These are phyloP conservation scores for Thielaviopsis ethacetica DNA, from an alignment of 2,329 filamentous ascomycete genomes.

Conservation along the genomic window DNA sequence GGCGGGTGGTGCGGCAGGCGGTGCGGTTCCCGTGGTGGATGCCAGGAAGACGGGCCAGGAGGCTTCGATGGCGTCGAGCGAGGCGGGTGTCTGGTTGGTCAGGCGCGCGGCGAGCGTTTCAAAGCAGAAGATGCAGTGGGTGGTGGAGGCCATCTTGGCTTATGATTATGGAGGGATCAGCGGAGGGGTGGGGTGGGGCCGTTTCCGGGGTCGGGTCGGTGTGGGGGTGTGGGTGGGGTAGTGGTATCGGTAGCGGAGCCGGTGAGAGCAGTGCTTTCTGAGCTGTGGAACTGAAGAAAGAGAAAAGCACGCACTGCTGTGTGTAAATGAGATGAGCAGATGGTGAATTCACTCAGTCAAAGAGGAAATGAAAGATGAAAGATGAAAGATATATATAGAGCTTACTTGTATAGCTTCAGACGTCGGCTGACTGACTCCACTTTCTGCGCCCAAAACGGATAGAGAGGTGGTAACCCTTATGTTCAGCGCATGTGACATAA, in stretches of 20 bases:
- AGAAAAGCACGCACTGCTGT: no score
- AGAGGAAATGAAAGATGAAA: background rate
- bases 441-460: background rate
- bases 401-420: background rate
- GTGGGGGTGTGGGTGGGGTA: no score
- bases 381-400: background rate
- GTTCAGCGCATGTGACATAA: no score
- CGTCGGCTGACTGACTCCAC: background rate
- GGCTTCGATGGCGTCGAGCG: conserved; percentile 51
- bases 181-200: background rate
- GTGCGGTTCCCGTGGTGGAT: conserved; percentile 12
- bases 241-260: background rate
- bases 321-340: no score
- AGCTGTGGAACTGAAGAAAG: no score
- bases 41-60: conserved; percentile 37
- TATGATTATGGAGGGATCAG: no score
- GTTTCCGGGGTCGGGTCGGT: background rate
- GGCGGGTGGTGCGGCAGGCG: conserved; percentile 11
- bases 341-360: no score
- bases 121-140: conserved; percentile 88
- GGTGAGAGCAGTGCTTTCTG: no score
- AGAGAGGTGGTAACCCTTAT: no score
- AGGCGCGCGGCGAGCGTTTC: conserved; percentile 67
- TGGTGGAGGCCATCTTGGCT: conserved; percentile 56
- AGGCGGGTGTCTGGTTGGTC: conserved; percentile 48